Evolutionary conservation across 257 asterid species (phyloP).

Genomic region (Salvia splendens): DNA sequence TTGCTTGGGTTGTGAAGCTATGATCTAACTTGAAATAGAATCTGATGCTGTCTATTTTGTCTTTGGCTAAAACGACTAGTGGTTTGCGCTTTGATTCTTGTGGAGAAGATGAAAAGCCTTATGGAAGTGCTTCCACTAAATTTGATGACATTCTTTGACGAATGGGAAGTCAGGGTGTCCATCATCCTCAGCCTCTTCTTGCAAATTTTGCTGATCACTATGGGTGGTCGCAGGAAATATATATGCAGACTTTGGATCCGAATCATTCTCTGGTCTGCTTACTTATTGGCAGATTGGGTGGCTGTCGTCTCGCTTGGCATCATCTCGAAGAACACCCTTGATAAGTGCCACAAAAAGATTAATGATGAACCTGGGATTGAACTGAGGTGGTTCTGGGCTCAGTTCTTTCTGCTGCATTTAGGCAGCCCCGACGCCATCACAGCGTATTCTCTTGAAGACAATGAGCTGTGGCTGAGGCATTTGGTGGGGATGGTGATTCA

Average conservation of each 20-base stretch:
- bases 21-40: not conserved
- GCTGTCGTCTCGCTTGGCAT: constrained; percentile 50
- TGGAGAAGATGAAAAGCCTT: constrained; percentile 38
- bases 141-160: constrained; percentile 29
- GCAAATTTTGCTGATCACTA: constrained; percentile 36
- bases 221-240: constrained; percentile 51
- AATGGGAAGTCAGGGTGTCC: constrained; percentile 47
- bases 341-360: constrained; percentile 10
- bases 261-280: constrained; percentile 48
- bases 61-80: constrained; percentile 27
- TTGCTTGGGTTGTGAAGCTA: no score
- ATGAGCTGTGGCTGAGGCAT: constrained; percentile 62
- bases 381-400: constrained; percentile 55
- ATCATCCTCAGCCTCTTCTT: constrained; percentile 43
- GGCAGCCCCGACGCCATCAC: constrained; percentile 68
- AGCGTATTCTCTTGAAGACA: constrained; percentile 58
- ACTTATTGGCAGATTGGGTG: constrained; percentile 50
- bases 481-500: constrained; percentile 46
- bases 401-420: constrained; percentile 52
- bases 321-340: constrained; percentile 45
- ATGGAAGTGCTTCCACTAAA: constrained; percentile 27
- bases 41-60: not conserved
- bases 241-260: constrained; percentile 42
- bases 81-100: constrained; percentile 32
- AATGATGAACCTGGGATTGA: constrained; percentile 24